phyloP scores from a whole-genome alignment of 164 flowering plant species.

The Dillenia suffruticosa region DNA sequence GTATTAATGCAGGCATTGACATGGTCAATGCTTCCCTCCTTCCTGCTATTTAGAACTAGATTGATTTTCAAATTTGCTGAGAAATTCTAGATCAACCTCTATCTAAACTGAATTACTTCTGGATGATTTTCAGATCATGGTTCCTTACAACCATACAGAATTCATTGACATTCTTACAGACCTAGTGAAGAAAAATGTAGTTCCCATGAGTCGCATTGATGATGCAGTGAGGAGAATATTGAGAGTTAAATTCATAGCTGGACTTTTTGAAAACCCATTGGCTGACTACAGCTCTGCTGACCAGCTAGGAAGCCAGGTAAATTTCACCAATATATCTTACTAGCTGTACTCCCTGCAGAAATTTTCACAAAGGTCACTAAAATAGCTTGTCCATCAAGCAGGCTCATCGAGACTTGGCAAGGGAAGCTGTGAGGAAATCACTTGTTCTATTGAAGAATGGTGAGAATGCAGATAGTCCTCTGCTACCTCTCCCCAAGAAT shows the following conservation, averaged over 20 bases:
- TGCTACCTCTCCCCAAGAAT: conserved; percentile 15
- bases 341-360: no score
- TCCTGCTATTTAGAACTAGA: no score
- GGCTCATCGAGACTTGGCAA: conserved; percentile 31
- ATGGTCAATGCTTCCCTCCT: conserved; percentile 11
- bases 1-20: conserved; percentile 21
- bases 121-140: conserved; percentile 17
- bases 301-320: conserved; percentile 18
- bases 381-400: conserved; percentile 3
- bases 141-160: conserved; percentile 18
- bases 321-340: no score
- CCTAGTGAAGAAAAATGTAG: conserved; percentile 12
- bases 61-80: no score
- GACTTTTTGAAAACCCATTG: conserved; percentile 27
- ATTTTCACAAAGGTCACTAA: no score
- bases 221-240: conserved; percentile 27
- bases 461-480: conserved; percentile 1
- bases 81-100: no score
- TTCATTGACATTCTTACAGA: conserved; percentile 11
- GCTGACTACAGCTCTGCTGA: conserved; percentile 15
- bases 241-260: conserved; percentile 23
- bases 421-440: conserved; percentile 34
- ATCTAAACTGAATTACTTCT: not conserved
- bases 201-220: conserved; percentile 26
- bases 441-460: conserved; percentile 32